Evolutionary conservation across 129 eudicot genomes (phyloP).

Genomic region (Glebionis coronaria): DNA sequence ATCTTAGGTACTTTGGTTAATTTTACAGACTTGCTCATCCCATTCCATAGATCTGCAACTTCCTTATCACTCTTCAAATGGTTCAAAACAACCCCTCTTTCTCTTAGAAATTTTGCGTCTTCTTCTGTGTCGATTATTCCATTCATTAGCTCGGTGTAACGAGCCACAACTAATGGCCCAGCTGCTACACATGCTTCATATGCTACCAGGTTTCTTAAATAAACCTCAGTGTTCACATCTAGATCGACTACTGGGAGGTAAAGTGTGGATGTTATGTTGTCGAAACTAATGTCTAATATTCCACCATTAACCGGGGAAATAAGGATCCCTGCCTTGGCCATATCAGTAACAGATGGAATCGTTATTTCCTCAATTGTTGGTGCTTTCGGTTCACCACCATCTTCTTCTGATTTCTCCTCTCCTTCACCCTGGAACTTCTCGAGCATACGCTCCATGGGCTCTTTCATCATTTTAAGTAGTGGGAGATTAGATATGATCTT

Average conservation of each 20-base stretch:
- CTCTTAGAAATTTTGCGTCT: too few relatives aligned
- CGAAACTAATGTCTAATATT: conserved; percentile 41
- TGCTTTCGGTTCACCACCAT: conserved; percentile 6
- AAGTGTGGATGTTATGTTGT: conserved; percentile 24
- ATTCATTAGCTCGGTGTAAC: too few relatives aligned
- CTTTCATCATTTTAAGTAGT: conserved; percentile 31
- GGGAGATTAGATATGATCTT: conserved; percentile 44
- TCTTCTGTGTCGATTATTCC: too few relatives aligned
- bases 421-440: conserved; percentile 6
- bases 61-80: too few relatives aligned
- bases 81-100: too few relatives aligned
- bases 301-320: conserved; percentile 43
- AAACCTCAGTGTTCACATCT: conserved; percentile 44
- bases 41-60: too few relatives aligned
- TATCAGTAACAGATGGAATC: conserved; percentile 63
- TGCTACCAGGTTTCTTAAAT: conserved; percentile 55
- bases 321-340: conserved; percentile 42
- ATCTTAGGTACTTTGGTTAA: too few relatives aligned
- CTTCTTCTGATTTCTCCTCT: conserved; percentile 9
- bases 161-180: too few relatives aligned
- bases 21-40: too few relatives aligned
- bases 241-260: conserved; percentile 44
- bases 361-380: conserved; percentile 55
- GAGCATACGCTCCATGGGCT: conserved; percentile 26
- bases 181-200: too few relatives aligned